Base-by-base conservation (phyloP, 2,329 filamentous ascomycete genomes). In the Nothomitra cinnamomea region DNA sequence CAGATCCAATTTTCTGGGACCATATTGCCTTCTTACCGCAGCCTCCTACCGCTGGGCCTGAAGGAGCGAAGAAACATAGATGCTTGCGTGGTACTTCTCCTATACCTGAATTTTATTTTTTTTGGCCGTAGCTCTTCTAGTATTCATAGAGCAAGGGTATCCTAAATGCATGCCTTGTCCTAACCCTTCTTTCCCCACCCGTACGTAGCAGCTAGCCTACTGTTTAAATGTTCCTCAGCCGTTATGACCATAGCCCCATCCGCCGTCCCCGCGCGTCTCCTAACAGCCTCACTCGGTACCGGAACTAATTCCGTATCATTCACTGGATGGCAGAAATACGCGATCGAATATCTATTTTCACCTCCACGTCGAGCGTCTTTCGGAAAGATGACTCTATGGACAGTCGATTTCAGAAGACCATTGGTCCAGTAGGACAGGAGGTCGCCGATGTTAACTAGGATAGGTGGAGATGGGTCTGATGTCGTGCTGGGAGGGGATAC, bases 371-470 rank as follows among this genome's bases (percentile, higher is more conserved):
- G 57, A 28, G 66, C 69, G 0, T 68, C 68, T 25, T 64, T 61
- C 1, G 75, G 74, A 58, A 95, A 92, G 0, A 90, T 80, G 28
- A 96, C 92, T 10, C 90, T 74, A 64, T 96, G 92, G 4, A 95
- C 79, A 0, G 90, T 95, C 60, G 83, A 88, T 60, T 87, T 84
- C 57, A 96, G 74, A 48, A 95, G 68, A 0, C 89, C 88, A 58
- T 85, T 83, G 1, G 92, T 96, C 90, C 90, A 96, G 66, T 94
- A 92, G 35, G 80, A 83, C 13, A 86, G 69, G 35, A 85, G 60
- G 62, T 86, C 82, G 0, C 80, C 82, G n/a, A 85, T 83, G 57
- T 83, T 83, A 13, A 83, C 75, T 2, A 83, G 64, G n/a, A 79
- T 87, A 1, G 83, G 89, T n/a, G 79, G 82, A 41, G 72, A 76